Base-by-base conservation (phyloP, 164 flowering plant genomes). In the Magnolia changhungtana region DNA sequence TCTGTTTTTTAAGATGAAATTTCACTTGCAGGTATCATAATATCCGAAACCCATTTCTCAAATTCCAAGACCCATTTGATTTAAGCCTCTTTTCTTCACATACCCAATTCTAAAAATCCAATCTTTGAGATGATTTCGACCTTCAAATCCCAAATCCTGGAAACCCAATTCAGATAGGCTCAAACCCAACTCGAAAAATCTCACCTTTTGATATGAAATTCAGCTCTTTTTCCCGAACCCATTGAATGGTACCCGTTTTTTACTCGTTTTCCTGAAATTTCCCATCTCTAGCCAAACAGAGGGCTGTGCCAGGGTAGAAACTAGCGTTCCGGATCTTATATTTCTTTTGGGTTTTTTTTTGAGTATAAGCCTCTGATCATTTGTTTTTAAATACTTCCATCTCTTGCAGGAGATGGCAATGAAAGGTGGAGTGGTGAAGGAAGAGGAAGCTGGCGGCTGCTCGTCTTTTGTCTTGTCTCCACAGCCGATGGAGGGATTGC, bases 401-500 rank as follows among this genome's bases (percentile, higher is more conserved):
- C 31, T 66, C 16, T 66, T 66, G 45, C 69, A 66, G 69, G 69
- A 8, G 27, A 66, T 37, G 27, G 58, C 72, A 11, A 75, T 72
- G 63, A 63, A 72, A 24, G 37, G 31, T 52, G 8, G 5, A 7
- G 7, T 16, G 11, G 37, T 31, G 65, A 75, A 67, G 45, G 45
- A 24, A 37, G 77, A 67, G 13, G 71, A 65, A 21, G 4, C 24
- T 21, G 49, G 49, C 7, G 50, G 19, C 23, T 13, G 21, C 24
- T 75, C 72, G 4, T 27, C 77, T 67, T 27, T 19, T 10, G 51
- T 14, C 49, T 9, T 29, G 14, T 61, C 50, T 20, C 84, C 86
- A 8, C 76, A 72, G 71, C 88, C 92, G 0, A 81, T 86, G 78
- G 84, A 83, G 75, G 92, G 90, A 21, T 71, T 91, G 76, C 83